Evolutionary conservation across 1,139 yeast species (phyloP), one percentile per base, ranked within the genome.

Genomic region (Lipomyces yarrowii): DNA sequence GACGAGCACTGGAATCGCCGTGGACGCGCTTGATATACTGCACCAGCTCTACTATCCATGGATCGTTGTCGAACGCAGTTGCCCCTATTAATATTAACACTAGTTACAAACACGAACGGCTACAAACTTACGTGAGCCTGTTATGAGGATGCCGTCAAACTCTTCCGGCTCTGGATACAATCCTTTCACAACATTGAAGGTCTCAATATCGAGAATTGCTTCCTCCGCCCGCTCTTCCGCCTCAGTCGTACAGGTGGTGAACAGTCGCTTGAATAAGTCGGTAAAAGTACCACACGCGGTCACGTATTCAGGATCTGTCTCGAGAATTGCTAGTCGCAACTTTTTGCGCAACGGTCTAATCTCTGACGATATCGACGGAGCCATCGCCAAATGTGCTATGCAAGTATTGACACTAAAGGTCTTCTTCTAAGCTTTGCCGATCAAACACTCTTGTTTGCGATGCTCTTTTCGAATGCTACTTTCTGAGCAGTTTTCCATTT

Each of bases 11-110:
- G 59, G 21, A 59, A 72, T 21, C 75, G 57, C 15, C 73, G 55
- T 73, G 48, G 60, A 37, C 55, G 63, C 67, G 39, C 73, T 70
- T 72, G 81, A 67, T 32, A 46, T 46, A 88, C 21, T 79, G 78
- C 42, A 81, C 81, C 33, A 88, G 77, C 61, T 76, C 74, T 39
- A 75, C 67, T 64, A 89, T 85, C 93, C 93, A 89, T 35, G 74
- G 76, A 2, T 78, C 77, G 33, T 80, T 79, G n/a, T 77, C 85
- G 74, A 84, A 88, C 1, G 90, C 81, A 71, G 87, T 90, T 60
- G 67, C 67, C 82, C 74, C 67, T 84, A 51, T 26, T 15, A 23
- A n/a, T 18, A 21, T 42, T 42, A n/a, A 46, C 54, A 32, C 58
- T 52, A 7, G 59, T 52, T 21, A 56, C 26, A 23, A 15, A 23